Base-by-base conservation (phyloP, 441 rosid species). In the Populus trichocarpa region DNA sequence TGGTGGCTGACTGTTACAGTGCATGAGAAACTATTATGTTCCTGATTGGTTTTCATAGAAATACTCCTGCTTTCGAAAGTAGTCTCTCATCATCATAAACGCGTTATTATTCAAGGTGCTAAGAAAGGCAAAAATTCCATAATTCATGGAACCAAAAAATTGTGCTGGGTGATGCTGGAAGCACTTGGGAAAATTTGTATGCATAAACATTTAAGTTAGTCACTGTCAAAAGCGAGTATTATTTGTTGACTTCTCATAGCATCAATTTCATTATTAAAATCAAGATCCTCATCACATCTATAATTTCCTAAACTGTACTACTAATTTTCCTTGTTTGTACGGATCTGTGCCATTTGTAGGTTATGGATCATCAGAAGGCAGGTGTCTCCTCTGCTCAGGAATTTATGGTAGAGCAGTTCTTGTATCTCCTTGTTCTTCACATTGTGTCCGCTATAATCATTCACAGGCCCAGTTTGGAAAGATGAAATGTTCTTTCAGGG, bases 361-460 rank as follows among this genome's bases (percentile, higher is more conserved):
- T 76, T 87, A 74, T 81, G 89, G 90, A 79, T 81, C 84, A 74
- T 69, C 83, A 30, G 90, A 90, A 26, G 71, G 87, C 61, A 84
- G 85, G 70, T 78, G 78, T 82, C 83, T 85, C 61, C 81, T 83
- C 25, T 71, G 81, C 53, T 86, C 91, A 25, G 82, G 86, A 78
- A 73, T 86, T 88, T 85, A 89, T 20, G 81, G 86, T 79, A 87
- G 88, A 84, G 74, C 83, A 38, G 84, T 82, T 71, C 70, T 85
- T 36, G 16, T 85, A 35, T 81, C 88, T 26, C 79, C 87, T 25
- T 82, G 83, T 77, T 70, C 83, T 73, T 82, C 86, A n/a, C 76
- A 20, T 75, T 63, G 79, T 75, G 81, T 72, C 40, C 32, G 57
- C 70, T 78, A 81, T 81, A 76, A 73, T 30, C 25, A 9, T 73